Percentiles rank a stretch among this genome's conserved stretches.
Conservation (phyloP, 2,329 filamentous ascomycete genomes). For the Pseudogymnoascus sp. region DNA sequence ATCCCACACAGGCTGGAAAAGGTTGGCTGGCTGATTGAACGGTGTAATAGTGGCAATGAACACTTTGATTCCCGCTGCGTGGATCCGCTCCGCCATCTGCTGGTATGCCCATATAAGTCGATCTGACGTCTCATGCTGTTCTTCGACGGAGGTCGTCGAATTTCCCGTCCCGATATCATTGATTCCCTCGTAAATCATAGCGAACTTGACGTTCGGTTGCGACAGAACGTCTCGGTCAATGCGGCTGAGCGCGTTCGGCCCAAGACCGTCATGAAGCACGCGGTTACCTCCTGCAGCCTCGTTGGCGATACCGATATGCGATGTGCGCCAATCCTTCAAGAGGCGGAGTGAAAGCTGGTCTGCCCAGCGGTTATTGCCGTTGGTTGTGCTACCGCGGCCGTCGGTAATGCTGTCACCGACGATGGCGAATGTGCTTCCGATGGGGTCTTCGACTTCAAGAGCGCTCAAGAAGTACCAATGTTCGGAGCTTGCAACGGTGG, state of each 20-base stretch:
- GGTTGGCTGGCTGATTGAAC: conserved; percentile 38
- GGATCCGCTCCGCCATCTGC: conserved; percentile 48
- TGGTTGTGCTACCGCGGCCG: conserved; percentile 51
- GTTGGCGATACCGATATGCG: conserved; percentile 46
- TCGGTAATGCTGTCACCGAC: conserved; percentile 63
- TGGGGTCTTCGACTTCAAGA: conserved; percentile 46
- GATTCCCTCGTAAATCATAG: conserved; percentile 55
- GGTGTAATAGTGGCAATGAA: conserved; percentile 55
- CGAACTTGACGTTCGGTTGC: conserved; percentile 47
- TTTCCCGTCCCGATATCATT: conserved; percentile 51
- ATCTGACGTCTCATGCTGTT: conserved; percentile 41
- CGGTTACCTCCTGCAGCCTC: conserved; percentile 59
- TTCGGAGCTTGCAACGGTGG: conserved; percentile 24
- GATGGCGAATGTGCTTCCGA: conserved; percentile 42
- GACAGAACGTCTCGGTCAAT: conserved; percentile 54
- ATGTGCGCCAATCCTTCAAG: conserved; percentile 32
- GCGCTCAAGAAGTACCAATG: conserved; percentile 55
- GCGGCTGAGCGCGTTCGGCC: conserved; percentile 49
- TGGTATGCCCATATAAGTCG: conserved; percentile 46
- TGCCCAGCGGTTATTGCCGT: conserved; percentile 49
- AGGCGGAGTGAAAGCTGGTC: conserved; percentile 41
- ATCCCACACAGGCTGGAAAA: conserved; percentile 41
- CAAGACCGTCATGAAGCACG: conserved; percentile 50
- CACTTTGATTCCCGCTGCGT: conserved; percentile 44
- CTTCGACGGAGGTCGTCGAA: conserved; percentile 34